A percentile compares a stretch with the other conserved stretches of the same genome.
phyloP scores from a whole-genome alignment of 2,329 filamentous ascomycete species.

The Paecilomyces fulvus region DNA sequence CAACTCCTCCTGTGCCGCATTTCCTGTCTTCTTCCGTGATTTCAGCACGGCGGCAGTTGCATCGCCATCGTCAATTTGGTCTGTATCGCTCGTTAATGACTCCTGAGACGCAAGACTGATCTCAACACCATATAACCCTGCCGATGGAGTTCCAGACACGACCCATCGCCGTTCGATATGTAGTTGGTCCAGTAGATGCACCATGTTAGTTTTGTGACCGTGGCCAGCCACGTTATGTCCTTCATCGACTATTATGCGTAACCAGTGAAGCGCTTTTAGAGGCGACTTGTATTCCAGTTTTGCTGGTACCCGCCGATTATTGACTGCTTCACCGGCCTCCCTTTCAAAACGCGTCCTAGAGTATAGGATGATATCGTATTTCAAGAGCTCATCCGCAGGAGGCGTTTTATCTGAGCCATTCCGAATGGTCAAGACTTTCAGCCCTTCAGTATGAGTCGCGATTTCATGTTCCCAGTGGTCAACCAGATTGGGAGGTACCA shows the following conservation, averaged over 20 bases:
- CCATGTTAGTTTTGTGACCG: conserved; percentile 49
- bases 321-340: conserved; percentile 48
- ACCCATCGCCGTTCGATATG: conserved; percentile 70
- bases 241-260: conserved; percentile 85
- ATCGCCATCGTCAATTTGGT: conserved; percentile 16
- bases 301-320: conserved; percentile 40
- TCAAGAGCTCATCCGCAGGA: conserved; percentile 46
- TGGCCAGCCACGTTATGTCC: conserved; percentile 74
- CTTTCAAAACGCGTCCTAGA: conserved; percentile 64
- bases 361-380: conserved; percentile 71
- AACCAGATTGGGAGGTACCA: conserved; percentile 76
- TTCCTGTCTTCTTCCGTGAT: conserved; percentile 27
- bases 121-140: conserved; percentile 70
- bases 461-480: conserved; percentile 81
- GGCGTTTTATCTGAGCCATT: conserved; percentile 49
- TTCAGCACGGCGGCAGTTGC: conserved; percentile 22
- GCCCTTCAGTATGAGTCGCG: conserved; percentile 59
- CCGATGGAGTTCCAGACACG: conserved; percentile 81
- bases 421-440: conserved; percentile 59
- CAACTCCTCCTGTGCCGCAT: conserved; percentile 45
- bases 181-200: conserved; percentile 46
- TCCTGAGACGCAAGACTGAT: conserved; percentile 44
- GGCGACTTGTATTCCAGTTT: conserved; percentile 48
- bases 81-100: conserved; percentile 25
- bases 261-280: conserved; percentile 67